Evolutionary conservation across 768 basidiomycete species (phyloP).

Genomic region (Auriscalpium vulgare): DNA sequence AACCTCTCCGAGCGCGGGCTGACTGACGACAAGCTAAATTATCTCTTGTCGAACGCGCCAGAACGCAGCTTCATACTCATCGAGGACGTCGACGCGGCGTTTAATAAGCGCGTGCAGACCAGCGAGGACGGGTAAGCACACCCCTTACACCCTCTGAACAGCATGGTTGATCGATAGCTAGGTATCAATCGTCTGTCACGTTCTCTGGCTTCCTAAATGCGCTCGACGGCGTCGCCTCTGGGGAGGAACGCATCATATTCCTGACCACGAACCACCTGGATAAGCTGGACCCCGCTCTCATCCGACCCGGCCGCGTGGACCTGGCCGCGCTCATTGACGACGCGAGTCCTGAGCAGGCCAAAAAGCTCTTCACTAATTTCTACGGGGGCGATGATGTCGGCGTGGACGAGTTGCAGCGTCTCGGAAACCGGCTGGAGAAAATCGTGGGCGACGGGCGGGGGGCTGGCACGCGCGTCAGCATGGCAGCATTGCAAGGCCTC

Average conservation of each 20-base stretch:
- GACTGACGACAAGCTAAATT: slow-evolving; percentile 93
- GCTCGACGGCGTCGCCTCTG: slow-evolving; percentile 94
- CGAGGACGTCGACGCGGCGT: slow-evolving; percentile 87
- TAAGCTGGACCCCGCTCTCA: slow-evolving; percentile 85
- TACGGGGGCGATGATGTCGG: slow-evolving; percentile 48
- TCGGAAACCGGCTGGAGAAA: slow-evolving; percentile 46
- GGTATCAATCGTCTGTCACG: slow-evolving; percentile 91
- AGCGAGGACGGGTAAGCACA: slow-evolving; percentile 80
- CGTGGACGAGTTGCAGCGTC: slow-evolving; percentile 31
- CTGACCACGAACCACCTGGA: slow-evolving; percentile 98
- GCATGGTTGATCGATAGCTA: slow-evolving; percentile 24
- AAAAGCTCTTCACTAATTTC: slow-evolving; percentile 72
- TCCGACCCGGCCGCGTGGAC: slow-evolving; percentile 94
- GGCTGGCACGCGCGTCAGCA: slow-evolving; percentile 62
- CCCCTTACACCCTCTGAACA: neutral
- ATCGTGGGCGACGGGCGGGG: slow-evolving; percentile 42
- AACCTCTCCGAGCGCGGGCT: slow-evolving; percentile 95
- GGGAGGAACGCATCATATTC: slow-evolving; percentile 96
- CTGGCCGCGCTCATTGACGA: slow-evolving; percentile 78
- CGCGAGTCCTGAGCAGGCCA: slow-evolving; percentile 75
- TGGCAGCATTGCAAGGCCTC: slow-evolving; percentile 93
- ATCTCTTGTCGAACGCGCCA: slow-evolving; percentile 86
- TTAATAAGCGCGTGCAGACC: slow-evolving; percentile 86
- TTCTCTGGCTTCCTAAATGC: slow-evolving; percentile 98
- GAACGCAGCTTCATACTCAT: slow-evolving; percentile 92